Conservation (phyloP, 208 protist genomes). For the Acanthamoeba healyi region DNA sequence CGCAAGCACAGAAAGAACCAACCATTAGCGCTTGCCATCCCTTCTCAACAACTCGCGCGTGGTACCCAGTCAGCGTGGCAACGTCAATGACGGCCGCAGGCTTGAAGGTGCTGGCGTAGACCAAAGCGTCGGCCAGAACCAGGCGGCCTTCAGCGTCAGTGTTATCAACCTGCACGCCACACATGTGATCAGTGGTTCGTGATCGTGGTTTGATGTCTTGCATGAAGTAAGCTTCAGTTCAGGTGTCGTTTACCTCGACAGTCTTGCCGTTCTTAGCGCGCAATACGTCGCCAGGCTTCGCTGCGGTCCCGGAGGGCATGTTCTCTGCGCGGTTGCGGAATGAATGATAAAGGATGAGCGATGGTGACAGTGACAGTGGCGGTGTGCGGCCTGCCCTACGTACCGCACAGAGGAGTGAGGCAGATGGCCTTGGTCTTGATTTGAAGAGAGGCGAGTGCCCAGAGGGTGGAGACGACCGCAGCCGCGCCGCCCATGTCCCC, state of each 20-base stretch:
- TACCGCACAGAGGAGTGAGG: constrained; percentile 80
- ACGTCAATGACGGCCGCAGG: constrained; percentile 84
- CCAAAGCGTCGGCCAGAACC: constrained; percentile 86
- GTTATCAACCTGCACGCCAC: constrained; percentile 83
- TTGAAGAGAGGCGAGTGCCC: constrained; percentile 66
- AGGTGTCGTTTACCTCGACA: constrained; percentile 84
- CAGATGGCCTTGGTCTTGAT: constrained; percentile 77
- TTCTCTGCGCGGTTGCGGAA: constrained; percentile 83
- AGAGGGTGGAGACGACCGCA: constrained; percentile 73
- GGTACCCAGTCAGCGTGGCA: constrained; percentile 88
- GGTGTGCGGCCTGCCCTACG: background rate
- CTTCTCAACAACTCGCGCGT: too few species aligned
- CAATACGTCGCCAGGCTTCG: constrained; percentile 85
- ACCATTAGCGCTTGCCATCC: too few species aligned
- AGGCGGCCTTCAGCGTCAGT: constrained; percentile 90
- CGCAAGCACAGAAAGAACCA: background rate
- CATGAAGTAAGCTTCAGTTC: background rate
- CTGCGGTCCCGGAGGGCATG: constrained; percentile 84
- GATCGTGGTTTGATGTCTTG: background rate
- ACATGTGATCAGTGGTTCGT: background rate
- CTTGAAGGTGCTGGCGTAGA: constrained; percentile 79
- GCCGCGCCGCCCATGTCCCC: constrained; percentile 89
- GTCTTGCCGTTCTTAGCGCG: constrained; percentile 85
- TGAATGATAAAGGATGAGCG: background rate
- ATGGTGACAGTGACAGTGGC: background rate